These are phyloP conservation scores for Trypanosoma grayi DNA, from an alignment of 208 protist genomes.

Conservation along the genomic window DNA sequence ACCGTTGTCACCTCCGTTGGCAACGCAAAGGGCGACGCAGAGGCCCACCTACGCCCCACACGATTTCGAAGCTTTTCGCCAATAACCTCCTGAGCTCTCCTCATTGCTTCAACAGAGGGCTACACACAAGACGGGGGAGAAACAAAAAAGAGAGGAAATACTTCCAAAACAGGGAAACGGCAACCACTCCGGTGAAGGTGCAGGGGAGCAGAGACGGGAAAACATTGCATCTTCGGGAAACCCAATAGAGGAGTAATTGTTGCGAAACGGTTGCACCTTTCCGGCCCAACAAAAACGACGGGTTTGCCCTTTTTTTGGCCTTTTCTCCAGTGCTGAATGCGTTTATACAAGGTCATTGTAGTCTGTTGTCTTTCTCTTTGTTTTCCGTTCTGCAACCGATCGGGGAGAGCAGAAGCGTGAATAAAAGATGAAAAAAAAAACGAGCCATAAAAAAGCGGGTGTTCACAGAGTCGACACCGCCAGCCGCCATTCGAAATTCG, in stretches of 20 bases:
- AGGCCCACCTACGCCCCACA: slow-evolving; percentile 15
- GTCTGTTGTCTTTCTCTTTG: background rate
- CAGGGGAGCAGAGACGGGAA: slow-evolving; percentile 4
- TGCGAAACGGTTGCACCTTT: background rate
- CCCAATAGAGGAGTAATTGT: background rate
- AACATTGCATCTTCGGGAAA: background rate
- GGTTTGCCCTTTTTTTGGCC: too few species aligned
- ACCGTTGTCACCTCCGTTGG: slow-evolving; percentile 27
- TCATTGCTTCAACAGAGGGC: slow-evolving; percentile 13
- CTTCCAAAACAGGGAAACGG: background rate
- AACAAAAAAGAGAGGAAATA: slow-evolving; percentile 11
- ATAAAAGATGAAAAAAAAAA: slow-evolving; percentile 8
- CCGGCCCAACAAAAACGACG: too few species aligned
- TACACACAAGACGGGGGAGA: background rate
- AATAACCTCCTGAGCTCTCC: slow-evolving; percentile 5
- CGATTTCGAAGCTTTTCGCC: background rate
- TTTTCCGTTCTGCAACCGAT: background rate
- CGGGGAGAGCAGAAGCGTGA: slow-evolving; percentile 3
- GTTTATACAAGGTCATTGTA: background rate
- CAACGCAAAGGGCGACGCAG: slow-evolving; percentile 1
- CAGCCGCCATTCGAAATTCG: too few species aligned
- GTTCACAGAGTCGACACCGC: too few species aligned
- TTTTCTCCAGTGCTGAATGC: background rate
- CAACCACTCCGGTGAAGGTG: too few species aligned
- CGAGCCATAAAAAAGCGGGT: slow-evolving; percentile 2